Percentiles rank a stretch among this genome's conserved stretches.
phyloP scores from a whole-genome alignment of 148 eudicot genomes.

The Arctostaphylos glauca region DNA sequence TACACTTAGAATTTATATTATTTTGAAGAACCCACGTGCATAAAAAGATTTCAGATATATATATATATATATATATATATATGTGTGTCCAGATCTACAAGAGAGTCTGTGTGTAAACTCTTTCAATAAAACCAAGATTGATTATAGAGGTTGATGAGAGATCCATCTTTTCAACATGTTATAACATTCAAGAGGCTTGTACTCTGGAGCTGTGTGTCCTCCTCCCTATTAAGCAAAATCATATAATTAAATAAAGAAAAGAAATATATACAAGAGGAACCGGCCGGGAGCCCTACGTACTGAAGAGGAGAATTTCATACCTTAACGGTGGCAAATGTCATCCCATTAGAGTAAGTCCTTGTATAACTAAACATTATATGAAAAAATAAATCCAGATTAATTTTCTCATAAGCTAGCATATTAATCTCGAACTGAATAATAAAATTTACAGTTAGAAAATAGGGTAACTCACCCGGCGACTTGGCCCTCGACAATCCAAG shows the following conservation, averaged over 20 bases:
- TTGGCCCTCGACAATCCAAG: constrained; percentile 32
- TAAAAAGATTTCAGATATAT: too few relatives aligned
- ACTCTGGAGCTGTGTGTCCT: neutral
- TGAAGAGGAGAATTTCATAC: constrained; percentile 14
- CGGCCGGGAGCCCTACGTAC: too few relatives aligned
- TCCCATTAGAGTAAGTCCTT: constrained; percentile 25
- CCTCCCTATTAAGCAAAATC: neutral
- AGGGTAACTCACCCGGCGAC: constrained; percentile 29
- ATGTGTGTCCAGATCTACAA: too few relatives aligned
- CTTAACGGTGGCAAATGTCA: constrained; percentile 44
- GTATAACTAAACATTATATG: constrained; percentile 23
- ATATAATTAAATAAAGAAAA: neutral
- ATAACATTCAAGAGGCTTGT: neutral
- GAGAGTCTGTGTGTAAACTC: too few relatives aligned
- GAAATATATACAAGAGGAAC: neutral
- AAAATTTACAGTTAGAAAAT: neutral
- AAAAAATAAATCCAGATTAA: neutral
- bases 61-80: too few relatives aligned
- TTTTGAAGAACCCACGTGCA: too few relatives aligned
- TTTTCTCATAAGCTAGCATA: neutral
- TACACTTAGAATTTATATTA: too few relatives aligned
- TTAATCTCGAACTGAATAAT: neutral
- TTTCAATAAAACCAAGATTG: too few relatives aligned
- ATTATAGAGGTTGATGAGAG: neutral
- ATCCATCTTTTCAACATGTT: neutral